These are phyloP conservation scores for Lentinula detonsa DNA, from an alignment of 768 basidiomycete genomes.

Conservation along the genomic window DNA sequence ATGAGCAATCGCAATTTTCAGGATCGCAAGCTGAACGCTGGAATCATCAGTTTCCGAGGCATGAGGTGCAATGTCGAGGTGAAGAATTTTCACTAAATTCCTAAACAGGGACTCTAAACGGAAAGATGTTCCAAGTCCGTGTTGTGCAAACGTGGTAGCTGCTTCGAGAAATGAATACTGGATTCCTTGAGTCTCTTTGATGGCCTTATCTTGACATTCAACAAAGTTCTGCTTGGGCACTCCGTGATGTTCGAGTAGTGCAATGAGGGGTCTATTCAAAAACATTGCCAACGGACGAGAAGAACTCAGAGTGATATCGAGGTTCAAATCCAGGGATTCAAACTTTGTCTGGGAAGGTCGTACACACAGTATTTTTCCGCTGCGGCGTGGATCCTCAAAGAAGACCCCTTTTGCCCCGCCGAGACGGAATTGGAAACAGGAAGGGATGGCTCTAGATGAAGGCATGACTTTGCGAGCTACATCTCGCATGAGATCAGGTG, in stretches of 20 bases:
- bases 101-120: constrained; percentile 35
- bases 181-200: constrained; percentile 28
- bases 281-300: constrained; percentile 34
- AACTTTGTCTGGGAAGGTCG: constrained; percentile 47
- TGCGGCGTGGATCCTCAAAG: constrained; percentile 30
- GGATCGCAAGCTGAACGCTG: constrained; percentile 18
- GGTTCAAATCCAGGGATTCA: constrained; percentile 26
- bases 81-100: constrained; percentile 24
- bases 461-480: not conserved
- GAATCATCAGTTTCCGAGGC: constrained; percentile 2
- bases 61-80: constrained; percentile 18
- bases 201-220: constrained; percentile 29
- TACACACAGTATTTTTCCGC: constrained; percentile 28
- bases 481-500: not conserved
- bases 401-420: constrained; percentile 46
- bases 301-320: constrained; percentile 46
- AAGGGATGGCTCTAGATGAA: constrained; percentile 20
- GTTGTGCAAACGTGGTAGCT: constrained; percentile 31
- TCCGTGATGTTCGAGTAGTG: constrained; percentile 40
- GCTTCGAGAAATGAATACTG: constrained; percentile 26
- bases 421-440: constrained; percentile 38
- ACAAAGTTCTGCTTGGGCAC: constrained; percentile 26
- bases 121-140: constrained; percentile 41
- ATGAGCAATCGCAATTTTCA: constrained; percentile 29
- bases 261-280: constrained; percentile 43